These are phyloP conservation scores for Hypericum perforatum DNA, from an alignment of 345 rosid species.

Conservation along the genomic window DNA sequence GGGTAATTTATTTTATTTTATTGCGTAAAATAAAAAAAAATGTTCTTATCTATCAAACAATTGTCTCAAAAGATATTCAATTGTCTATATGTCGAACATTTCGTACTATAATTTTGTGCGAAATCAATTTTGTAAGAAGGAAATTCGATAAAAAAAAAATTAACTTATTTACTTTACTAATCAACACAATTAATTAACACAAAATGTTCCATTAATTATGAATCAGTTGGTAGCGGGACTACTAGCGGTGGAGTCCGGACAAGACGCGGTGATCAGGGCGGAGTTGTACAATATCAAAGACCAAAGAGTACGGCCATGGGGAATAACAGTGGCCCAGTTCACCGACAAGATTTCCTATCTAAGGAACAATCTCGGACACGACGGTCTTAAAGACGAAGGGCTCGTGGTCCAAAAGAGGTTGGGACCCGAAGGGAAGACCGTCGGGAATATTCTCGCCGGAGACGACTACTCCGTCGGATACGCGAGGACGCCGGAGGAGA, in stretches of 20 bases:
- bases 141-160: too few relatives aligned
- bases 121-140: too few relatives aligned
- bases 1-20: constrained; percentile 31
- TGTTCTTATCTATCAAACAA: too few relatives aligned
- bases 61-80: too few relatives aligned
- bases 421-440: constrained; percentile 38
- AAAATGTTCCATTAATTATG: not conserved
- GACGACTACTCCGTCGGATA: constrained; percentile 32
- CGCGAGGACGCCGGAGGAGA: constrained; percentile 47
- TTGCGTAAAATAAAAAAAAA: too few relatives aligned
- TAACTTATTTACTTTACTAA: too few relatives aligned
- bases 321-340: constrained; percentile 33
- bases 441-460: constrained; percentile 51
- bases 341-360: constrained; percentile 24
- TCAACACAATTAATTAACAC: too few relatives aligned
- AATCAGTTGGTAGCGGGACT: constrained; percentile 72
- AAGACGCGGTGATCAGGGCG: constrained; percentile 62
- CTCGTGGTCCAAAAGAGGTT: constrained; percentile 16
- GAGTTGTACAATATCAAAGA: constrained; percentile 33
- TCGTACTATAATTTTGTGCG: too few relatives aligned
- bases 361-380: constrained; percentile 28
- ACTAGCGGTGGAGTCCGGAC: constrained; percentile 69
- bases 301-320: constrained; percentile 29
- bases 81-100: too few relatives aligned
- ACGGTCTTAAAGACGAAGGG: constrained; percentile 49